Evolutionary conservation across 139 green algal genomes (phyloP), one percentile per base, ranked within the genome.

Genomic region (Haematococcus sp.): DNA sequence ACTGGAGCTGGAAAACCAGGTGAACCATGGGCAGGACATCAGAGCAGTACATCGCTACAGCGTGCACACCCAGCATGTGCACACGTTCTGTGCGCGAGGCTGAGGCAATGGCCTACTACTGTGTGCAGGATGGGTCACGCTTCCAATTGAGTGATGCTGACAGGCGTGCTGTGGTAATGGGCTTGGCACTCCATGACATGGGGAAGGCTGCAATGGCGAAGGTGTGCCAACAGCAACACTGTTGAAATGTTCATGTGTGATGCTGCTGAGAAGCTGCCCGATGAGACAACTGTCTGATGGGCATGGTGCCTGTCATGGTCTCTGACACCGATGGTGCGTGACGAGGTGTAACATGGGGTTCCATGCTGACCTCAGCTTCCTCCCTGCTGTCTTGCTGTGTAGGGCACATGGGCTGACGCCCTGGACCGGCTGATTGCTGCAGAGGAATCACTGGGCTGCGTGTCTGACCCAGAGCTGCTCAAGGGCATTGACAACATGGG

Each of bases 401-500:
- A 86, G 77, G 80, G 74, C 49, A 76, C 81, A 20, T 84, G 54
- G 59, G 43, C 52, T 11, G 46, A 59, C 4, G 85, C 87, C 1
- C 75, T 90, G 32, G 77, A 84, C 17, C 80, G 84, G 74, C 77
- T 92, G 63, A 63, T 88, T 32, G 71, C 89, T n/a, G 79, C 81
- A 15, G 87, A 92, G 73, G 85, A 92, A 78, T 74, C 81, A 0
- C 87, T 90, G 40, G 40, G 28, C 0, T 49, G 40, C 25, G 43
- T 87, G 61, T 80, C 61, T 27, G 68, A 76, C 46, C 27, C 77
- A 2, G 31, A 63, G n/a, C 54, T 87, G 5, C 58, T 83, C n/a
- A 58, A 81, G 19, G 46, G 58, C 13, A 49, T 91, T 1, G 89
- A 94, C 81, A 94, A 94, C 60, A 25, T 89, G 25, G 77, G 81